These are phyloP conservation scores for Thelephora aurantiotincta DNA, from an alignment of 768 basidiomycete genomes.

Conservation along the genomic window DNA sequence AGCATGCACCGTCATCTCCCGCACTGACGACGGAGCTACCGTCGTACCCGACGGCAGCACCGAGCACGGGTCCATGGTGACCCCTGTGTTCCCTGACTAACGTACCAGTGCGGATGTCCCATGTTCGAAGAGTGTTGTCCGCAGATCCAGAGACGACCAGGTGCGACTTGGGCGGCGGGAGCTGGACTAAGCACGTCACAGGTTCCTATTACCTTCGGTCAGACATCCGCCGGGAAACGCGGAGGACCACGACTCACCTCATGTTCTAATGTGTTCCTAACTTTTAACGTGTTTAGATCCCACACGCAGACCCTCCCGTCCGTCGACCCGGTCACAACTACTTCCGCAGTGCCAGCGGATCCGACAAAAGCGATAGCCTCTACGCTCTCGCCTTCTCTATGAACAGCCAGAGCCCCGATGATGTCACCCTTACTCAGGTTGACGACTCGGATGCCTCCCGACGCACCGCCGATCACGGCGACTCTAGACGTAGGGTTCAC, in stretches of 20 bases:
- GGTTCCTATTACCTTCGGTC: slow-evolving; percentile 50
- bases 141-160: slow-evolving; percentile 78
- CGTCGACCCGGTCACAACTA: slow-evolving; percentile 78
- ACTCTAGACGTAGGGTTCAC: slow-evolving; percentile 78
- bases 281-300: slow-evolving; percentile 80
- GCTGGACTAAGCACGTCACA: slow-evolving; percentile 64
- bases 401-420: slow-evolving; percentile 64
- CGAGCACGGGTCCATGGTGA: slow-evolving; percentile 65
- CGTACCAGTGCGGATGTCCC: slow-evolving; percentile 81
- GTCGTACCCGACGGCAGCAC: slow-evolving; percentile 53
- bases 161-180: slow-evolving; percentile 62
- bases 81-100: slow-evolving; percentile 73
- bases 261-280: slow-evolving; percentile 74
- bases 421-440: slow-evolving; percentile 81
- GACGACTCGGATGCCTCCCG: slow-evolving; percentile 77
- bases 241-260: slow-evolving; percentile 34
- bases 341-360: slow-evolving; percentile 40
- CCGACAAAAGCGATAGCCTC: slow-evolving; percentile 81
- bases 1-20: slow-evolving; percentile 79
- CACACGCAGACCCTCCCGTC: slow-evolving; percentile 92
- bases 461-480: slow-evolving; percentile 80
- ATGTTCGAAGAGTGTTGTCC: slow-evolving; percentile 76
- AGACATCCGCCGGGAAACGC: not conserved
- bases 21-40: slow-evolving; percentile 74
- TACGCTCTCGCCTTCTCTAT: slow-evolving; percentile 76